Conservation (phyloP, 1,139 yeast species). For the Komagataea norvegica region DNA sequence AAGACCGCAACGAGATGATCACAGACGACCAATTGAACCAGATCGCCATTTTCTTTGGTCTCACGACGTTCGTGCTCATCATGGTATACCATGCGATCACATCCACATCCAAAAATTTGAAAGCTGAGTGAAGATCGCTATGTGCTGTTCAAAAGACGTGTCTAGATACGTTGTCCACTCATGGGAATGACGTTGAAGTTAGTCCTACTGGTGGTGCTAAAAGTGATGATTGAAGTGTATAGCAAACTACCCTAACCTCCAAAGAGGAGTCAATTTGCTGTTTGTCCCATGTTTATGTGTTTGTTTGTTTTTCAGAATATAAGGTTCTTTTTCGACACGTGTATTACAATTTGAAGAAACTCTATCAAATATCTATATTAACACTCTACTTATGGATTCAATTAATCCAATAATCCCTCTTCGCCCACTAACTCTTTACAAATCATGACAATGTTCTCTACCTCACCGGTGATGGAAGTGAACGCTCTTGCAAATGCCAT, state of each 20-base stretch:
- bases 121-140: constrained; percentile 7
- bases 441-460: constrained; percentile 35
- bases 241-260: too few species aligned
- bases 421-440: constrained; percentile 43
- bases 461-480: constrained; percentile 40
- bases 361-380: too few species aligned
- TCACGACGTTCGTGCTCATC: constrained; percentile 66
- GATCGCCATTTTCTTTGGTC: constrained; percentile 72
- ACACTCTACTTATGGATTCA: neutral
- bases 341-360: too few species aligned
- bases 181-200: too few species aligned
- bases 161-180: neutral
- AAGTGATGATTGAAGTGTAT: too few species aligned
- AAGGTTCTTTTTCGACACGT: too few species aligned
- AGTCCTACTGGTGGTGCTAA: too few species aligned
- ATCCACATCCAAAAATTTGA: constrained; percentile 25
- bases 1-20: constrained; percentile 47
- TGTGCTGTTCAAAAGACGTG: neutral
- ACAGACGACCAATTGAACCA: constrained; percentile 73
- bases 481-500: constrained; percentile 45
- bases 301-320: too few species aligned
- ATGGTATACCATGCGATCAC: constrained; percentile 58
- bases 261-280: too few species aligned
- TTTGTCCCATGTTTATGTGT: too few species aligned
- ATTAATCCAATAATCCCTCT: constrained; percentile 23